Conservation (phyloP, 2,329 filamentous ascomycete genomes). For the Exophiala sp. region DNA sequence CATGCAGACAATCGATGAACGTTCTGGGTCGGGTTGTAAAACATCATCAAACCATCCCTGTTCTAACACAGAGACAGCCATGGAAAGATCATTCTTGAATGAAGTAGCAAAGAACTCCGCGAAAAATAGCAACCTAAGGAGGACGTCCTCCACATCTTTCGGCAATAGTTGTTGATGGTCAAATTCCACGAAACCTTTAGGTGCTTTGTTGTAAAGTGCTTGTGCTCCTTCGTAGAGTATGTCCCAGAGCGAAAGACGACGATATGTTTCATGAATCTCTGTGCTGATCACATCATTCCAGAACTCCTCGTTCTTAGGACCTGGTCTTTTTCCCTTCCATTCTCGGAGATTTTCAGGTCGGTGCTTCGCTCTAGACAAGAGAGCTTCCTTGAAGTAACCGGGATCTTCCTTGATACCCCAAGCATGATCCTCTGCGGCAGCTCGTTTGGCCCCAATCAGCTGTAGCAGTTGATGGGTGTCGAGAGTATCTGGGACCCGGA, state of each 20-base stretch:
- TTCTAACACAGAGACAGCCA: no score
- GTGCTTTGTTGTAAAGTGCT: no score
- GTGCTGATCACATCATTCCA: constrained; percentile 41
- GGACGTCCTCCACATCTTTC: no score
- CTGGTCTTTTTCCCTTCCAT: constrained; percentile 28
- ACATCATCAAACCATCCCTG: no score
- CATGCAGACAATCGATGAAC: no score
- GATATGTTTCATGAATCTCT: constrained; percentile 35
- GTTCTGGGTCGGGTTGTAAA: no score
- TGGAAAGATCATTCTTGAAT: no score
- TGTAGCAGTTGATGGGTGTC: constrained; percentile 46
- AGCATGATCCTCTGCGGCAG: constrained; percentile 52
- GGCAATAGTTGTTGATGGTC: no score
- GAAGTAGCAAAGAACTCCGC: no score
- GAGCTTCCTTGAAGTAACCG: constrained; percentile 49
- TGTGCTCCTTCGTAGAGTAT: constrained; percentile 33
- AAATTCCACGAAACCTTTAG: no score
- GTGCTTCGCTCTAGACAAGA: constrained; percentile 49
- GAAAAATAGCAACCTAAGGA: no score
- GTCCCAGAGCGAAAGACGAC: constrained; percentile 39
- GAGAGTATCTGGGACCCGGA: constrained; percentile 46
- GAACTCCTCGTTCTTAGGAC: constrained; percentile 28
- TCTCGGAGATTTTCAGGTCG: constrained; percentile 47
- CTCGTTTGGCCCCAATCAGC: constrained; percentile 43
- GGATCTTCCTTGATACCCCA: constrained; percentile 59